A percentile compares a stretch with the other conserved stretches of the same genome.
Conservation (phyloP, 2,329 filamentous ascomycete genomes). For the Magnaporthales sp. region DNA sequence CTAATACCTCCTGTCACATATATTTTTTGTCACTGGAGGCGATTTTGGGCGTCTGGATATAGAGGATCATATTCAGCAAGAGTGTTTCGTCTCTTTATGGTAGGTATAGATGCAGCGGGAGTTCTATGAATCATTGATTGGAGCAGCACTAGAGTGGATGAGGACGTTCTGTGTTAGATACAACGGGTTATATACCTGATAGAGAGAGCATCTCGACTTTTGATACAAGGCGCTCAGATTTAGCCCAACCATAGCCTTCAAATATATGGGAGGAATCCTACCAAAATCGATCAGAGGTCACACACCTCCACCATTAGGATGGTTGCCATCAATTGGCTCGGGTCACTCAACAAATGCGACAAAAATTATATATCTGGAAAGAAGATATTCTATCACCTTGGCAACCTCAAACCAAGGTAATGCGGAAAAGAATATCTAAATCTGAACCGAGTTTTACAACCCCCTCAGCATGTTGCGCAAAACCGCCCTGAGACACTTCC, state of each 20-base stretch:
- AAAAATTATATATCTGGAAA: background rate
- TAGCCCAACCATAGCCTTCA: background rate
- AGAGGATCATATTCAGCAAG: background rate
- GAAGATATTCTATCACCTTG: background rate
- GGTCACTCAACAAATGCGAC: background rate
- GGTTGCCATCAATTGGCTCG: background rate
- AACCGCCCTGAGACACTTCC: background rate
- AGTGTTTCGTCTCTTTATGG: background rate
- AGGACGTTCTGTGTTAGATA: background rate
- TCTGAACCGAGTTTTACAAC: background rate
- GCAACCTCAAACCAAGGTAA: background rate
- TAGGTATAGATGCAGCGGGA: background rate
- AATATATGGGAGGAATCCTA: background rate
- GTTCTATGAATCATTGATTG: background rate
- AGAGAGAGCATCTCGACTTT: background rate
- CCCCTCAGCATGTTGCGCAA: background rate
- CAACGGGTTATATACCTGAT: background rate
- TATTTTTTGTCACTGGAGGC: background rate
- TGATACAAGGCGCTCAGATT: background rate
- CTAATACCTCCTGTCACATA: background rate
- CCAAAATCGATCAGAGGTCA: background rate
- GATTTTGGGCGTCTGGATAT: background rate
- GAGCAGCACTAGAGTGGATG: background rate
- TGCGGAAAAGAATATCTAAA: background rate
- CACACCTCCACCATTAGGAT: background rate